Percentiles rank a stretch among this genome's conserved stretches.
These are phyloP conservation scores for Metschnikowia corniflorae DNA, from an alignment of 805 yeast species.

Conservation along the genomic window DNA sequence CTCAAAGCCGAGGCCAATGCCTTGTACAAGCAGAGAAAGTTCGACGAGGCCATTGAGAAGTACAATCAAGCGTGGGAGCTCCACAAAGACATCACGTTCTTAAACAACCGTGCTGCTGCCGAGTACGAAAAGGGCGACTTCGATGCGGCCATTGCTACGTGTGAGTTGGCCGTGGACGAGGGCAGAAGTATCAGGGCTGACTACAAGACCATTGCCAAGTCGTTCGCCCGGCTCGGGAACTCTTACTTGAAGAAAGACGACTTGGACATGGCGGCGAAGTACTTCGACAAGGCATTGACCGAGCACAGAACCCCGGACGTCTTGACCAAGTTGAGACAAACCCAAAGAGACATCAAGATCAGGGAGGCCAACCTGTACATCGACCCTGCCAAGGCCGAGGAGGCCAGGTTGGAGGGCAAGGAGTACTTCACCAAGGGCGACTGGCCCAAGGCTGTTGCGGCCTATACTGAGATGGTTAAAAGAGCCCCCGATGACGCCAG, in stretches of 20 bases:
- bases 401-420: slow-evolving; percentile 90
- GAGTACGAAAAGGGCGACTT: slow-evolving; percentile 93
- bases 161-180: slow-evolving; percentile 78
- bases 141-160: slow-evolving; percentile 78
- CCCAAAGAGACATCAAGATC: slow-evolving; percentile 82
- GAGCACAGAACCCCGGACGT: slow-evolving; percentile 97
- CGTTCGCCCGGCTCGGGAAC: slow-evolving; percentile 89
- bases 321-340: slow-evolving; percentile 75
- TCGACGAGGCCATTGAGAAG: slow-evolving; percentile 86
- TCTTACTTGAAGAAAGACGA: slow-evolving; percentile 74
- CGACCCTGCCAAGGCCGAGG: slow-evolving; percentile 91
- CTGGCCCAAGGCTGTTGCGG: slow-evolving; percentile 95
- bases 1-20: slow-evolving; percentile 84
- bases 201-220: slow-evolving; percentile 86
- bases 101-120: slow-evolving; percentile 97
- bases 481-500: slow-evolving; percentile 97
- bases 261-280: slow-evolving; percentile 66
- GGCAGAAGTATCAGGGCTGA: slow-evolving; percentile 91
- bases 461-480: slow-evolving; percentile 92
- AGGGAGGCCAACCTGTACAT: slow-evolving; percentile 75
- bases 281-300: slow-evolving; percentile 85
- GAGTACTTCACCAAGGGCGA: slow-evolving; percentile 84
- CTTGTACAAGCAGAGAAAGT: slow-evolving; percentile 79
- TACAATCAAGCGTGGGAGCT: slow-evolving; percentile 86
- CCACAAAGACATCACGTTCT: slow-evolving; percentile 80